Evolutionary conservation across 139 green algal species (phyloP), one percentile per base, ranked within the genome.

Genomic region (Tetradesmus obliquus): DNA sequence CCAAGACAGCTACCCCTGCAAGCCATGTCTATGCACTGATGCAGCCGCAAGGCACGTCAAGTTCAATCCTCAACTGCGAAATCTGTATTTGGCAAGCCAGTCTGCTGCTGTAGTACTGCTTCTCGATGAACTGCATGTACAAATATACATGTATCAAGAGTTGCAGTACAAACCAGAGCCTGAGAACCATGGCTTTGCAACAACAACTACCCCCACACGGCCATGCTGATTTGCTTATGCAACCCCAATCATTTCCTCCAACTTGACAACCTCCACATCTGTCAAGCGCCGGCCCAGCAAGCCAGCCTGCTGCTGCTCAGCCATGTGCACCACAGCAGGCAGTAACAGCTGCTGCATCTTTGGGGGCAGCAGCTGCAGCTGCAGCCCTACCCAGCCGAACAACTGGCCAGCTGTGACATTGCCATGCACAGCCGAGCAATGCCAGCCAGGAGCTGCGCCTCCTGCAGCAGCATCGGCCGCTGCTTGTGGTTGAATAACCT

Each of bases 311-410:
- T 55, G 19, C 53, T 83, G 86, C 53, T 90, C 86, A 69, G 8
- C n/a, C 71, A 84, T 55, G 3, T 83, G 71, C 51, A 90, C 53
- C 19, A 90, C 71, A 55, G 53, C 86, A 71, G 69, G 71, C 71
- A 54, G 20, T 20, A 90, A 51, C 71, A 84, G 7, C 51, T 57
- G 19, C 20, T 45, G 69, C 69, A 84, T n/a, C 54, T 90, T 71
- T 5, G 10, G 32, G 3, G 86, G 69, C 54, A 84, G 19, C 69
- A 83, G 20, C 69, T 24, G 13, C 17, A 84, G 55, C 86, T 90
- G 86, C 71, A 24, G 53, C 10, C 69, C 9, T 2, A 69, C 19
- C 69, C 86, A 84, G 3, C 13, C 9, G 51, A 89, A 2, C 62
- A 89, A 66, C 2, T 71, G 22, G 12, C 13, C 86, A 84, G 22